Evolutionary conservation across 2,329 filamentous ascomycete species (phyloP).

Genomic region (Colletotrichum lini): DNA sequence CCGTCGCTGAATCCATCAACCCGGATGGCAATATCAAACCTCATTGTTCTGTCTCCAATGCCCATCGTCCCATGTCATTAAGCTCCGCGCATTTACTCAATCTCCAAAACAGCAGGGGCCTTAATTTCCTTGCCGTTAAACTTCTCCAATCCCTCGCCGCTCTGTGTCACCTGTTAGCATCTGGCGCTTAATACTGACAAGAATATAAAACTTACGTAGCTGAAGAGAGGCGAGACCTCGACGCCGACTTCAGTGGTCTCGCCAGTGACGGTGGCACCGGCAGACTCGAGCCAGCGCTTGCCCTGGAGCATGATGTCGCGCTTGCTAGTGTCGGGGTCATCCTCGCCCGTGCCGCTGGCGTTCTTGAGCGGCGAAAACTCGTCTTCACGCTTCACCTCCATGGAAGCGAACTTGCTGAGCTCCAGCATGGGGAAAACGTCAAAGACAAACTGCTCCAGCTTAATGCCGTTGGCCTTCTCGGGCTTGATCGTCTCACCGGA

Average conservation of each 20-base stretch:
- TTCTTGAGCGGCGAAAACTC: constrained; percentile 99
- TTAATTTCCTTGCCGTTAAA: constrained; percentile 67
- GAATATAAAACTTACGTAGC: constrained; percentile 81
- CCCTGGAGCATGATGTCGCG: constrained; percentile 92
- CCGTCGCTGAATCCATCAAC: constrained; percentile 5
- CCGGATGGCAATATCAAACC: constrained; percentile 10
- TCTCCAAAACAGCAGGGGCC: constrained; percentile 67
- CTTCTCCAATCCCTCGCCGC: constrained; percentile 74
- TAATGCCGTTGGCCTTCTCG: constrained; percentile 96
- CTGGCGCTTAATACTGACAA: not conserved
- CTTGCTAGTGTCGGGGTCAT: constrained; percentile 94
- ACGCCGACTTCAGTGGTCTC: constrained; percentile 77
- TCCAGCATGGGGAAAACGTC: constrained; percentile 94
- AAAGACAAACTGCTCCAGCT: constrained; percentile 99
- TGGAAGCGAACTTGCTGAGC: constrained; percentile 91
- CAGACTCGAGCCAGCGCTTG: constrained; percentile 85
- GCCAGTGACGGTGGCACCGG: constrained; percentile 81
- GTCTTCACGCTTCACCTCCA: constrained; percentile 96
- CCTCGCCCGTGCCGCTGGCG: constrained; percentile 84
- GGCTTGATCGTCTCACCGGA: constrained; percentile 89
- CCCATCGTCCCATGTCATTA: constrained; percentile 31
- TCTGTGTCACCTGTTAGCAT: constrained; percentile 56
- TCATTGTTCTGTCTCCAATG: constrained; percentile 20
- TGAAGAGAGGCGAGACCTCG: constrained; percentile 92
- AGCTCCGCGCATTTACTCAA: constrained; percentile 51